Percentiles rank a stretch among this genome's conserved stretches.
Evolutionary conservation across 2,329 filamentous ascomycete genomes (phyloP).

Genomic region (Dactylellina leptospora): DNA sequence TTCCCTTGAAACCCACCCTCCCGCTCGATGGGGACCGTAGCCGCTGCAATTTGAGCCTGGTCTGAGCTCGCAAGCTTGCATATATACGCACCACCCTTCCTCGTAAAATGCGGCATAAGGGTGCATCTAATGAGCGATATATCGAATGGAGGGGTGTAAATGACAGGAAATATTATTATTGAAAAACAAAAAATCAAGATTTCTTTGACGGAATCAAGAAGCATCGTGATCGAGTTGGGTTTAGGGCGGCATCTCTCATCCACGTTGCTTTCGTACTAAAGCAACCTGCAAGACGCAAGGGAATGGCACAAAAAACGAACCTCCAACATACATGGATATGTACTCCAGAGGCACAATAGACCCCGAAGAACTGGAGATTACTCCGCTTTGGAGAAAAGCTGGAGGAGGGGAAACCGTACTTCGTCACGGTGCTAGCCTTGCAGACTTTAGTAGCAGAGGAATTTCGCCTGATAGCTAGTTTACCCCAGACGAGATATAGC

Average conservation of each 20-base stretch:
- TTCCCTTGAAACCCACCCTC: neutral
- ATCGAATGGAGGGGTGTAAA: too few species aligned
- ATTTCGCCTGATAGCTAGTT: conserved; percentile 14
- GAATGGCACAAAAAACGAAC: conserved; percentile 2
- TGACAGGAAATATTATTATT: too few species aligned
- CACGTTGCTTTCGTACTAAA: conserved; percentile 31
- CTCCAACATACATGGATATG: conserved; percentile 15
- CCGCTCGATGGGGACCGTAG: conserved; percentile 24
- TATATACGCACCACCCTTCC: conserved; percentile 12
- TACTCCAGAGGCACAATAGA: conserved; percentile 8
- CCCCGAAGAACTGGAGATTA: conserved; percentile 13
- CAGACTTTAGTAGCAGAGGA: too few species aligned
- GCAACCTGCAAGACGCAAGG: conserved; percentile 1
- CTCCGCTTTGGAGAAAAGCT: conserved; percentile 27
- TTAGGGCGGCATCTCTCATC: conserved; percentile 21
- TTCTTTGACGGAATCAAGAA: neutral
- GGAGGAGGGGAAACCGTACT: neutral
- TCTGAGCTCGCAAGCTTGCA: conserved; percentile 30
- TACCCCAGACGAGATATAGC: conserved; percentile 24
- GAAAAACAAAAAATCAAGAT: conserved; percentile 12
- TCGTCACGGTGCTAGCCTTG: neutral
- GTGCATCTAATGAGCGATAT: conserved; percentile 39
- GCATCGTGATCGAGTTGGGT: conserved; percentile 15
- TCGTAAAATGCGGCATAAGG: conserved; percentile 47
- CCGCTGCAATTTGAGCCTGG: conserved; percentile 36